Percentiles rank a stretch among this genome's conserved stretches.
These are phyloP conservation scores for Geotrichum reessii DNA, from an alignment of 1,139 yeast genomes.

Conservation along the genomic window DNA sequence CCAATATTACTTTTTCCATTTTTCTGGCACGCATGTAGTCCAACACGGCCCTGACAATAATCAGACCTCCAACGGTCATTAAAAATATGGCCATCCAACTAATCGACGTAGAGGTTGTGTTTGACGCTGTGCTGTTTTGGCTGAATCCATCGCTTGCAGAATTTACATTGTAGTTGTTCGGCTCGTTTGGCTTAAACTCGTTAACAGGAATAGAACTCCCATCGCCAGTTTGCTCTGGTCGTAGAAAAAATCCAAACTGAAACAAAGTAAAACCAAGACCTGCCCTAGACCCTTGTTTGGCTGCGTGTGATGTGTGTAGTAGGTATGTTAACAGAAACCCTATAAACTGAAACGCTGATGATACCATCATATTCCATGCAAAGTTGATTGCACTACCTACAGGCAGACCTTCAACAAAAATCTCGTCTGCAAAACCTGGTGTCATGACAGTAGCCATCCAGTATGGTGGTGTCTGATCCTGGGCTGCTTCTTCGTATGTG, in stretches of 20 bases:
- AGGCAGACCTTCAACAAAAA: slow-evolving; percentile 91
- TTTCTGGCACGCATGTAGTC: slow-evolving; percentile 74
- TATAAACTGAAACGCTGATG: slow-evolving; percentile 88
- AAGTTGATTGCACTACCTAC: slow-evolving; percentile 86
- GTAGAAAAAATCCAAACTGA: slow-evolving; percentile 65
- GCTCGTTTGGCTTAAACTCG: slow-evolving; percentile 36
- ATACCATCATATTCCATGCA: slow-evolving; percentile 82
- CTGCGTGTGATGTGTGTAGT: slow-evolving; percentile 94
- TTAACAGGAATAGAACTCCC: slow-evolving; percentile 40
- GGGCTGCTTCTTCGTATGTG: slow-evolving; percentile 89
- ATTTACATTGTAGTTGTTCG: slow-evolving; percentile 37
- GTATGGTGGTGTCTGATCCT: slow-evolving; percentile 92
- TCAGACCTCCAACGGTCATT: slow-evolving; percentile 61
- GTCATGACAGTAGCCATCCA: slow-evolving; percentile 90
- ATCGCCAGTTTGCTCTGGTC: slow-evolving; percentile 45
- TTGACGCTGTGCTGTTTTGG: slow-evolving; percentile 31
- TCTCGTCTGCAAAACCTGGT: slow-evolving; percentile 76
- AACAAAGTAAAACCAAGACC: slow-evolving; percentile 86
- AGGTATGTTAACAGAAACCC: slow-evolving; percentile 89
- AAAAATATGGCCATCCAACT: slow-evolving; percentile 48
- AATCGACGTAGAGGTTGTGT: slow-evolving; percentile 21
- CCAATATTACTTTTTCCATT: slow-evolving; percentile 56
- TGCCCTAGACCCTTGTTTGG: slow-evolving; percentile 89
- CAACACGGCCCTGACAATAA: slow-evolving; percentile 58
- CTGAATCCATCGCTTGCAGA: slow-evolving; percentile 27